Base-by-base conservation (phyloP, 352 stramenopile species). In the Albugo laibachii region DNA sequence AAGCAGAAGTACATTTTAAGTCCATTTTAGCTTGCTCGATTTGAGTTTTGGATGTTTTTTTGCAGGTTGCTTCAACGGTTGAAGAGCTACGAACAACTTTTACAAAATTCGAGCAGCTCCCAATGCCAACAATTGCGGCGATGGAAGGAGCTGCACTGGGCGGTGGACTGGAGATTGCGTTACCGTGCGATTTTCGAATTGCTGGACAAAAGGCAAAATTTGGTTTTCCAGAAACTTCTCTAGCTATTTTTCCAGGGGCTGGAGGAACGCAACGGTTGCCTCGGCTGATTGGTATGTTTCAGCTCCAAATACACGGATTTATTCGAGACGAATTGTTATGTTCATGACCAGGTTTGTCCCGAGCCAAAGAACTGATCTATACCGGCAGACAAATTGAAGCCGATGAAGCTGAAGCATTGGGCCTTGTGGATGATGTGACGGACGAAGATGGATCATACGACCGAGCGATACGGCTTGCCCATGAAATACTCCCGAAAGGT, bases 281-380 rank as follows among this genome's bases (percentile, higher is more conserved):
- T 36, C 80, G 89, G 31, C 58, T 97, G 2, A 82, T 97, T 41
- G 85, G 87, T 65, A 56, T 24, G 54, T 41, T 43, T 19, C 3
- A 10, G 19, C 3, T 43, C 16, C 16, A 24, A 24, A 43, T 43
- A 24, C 19, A 8, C 19, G 3, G 8, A 10, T 19, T 24, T 43
- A 2, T 24, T 8, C 3, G 8, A 10, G 38, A 43, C 8, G 19
- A 43, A 21, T 6, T 16, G 43, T 5, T 11, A 12, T 1, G 40
- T 42, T 6, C 5, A 20, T 36, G 1, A 15, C 6, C 48, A 81
- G 69, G 72, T 3, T 60, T 87, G 19, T 82, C 83, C 15, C 88
- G 88, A 57, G 88, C 88, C 11, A 97, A 96, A 57, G 86, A 97
- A 53, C 70, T 97, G 24, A 95, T 97, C 53, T 96, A 89, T 57